Conservation (phyloP, 805 yeast genomes). For the Barnettozyma siamensis region DNA sequence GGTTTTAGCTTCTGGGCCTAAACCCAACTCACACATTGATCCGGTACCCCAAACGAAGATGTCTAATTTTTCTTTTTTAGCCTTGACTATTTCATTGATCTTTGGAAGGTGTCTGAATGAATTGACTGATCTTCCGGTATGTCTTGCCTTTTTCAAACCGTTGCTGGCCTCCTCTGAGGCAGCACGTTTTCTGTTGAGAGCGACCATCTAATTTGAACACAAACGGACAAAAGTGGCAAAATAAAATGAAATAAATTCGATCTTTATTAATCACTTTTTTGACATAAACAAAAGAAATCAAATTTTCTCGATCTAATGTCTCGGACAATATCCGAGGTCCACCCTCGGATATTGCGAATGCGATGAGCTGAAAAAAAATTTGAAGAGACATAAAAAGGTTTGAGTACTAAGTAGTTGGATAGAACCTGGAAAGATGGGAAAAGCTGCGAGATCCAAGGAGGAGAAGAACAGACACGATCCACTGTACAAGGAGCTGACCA, state of each 20-base stretch:
- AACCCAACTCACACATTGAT: conserved; percentile 93
- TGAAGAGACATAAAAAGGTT: not conserved
- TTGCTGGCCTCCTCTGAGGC: conserved; percentile 15
- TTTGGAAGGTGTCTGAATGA: conserved; percentile 23
- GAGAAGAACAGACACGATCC: conserved; percentile 74
- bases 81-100: conserved; percentile 23
- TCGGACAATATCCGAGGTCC: too few relatives aligned
- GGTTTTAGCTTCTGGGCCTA: conserved; percentile 91
- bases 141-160: conserved; percentile 19
- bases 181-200: conserved; percentile 22
- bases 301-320: conserved; percentile 3
- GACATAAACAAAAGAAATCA: conserved; percentile 2
- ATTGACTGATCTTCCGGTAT: conserved; percentile 26
- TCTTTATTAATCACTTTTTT: too few relatives aligned
- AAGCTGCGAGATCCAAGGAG: conserved; percentile 44
- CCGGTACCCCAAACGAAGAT: conserved; percentile 96
- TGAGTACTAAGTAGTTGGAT: too few relatives aligned
- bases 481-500: conserved; percentile 68
- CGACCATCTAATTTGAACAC: too few relatives aligned
- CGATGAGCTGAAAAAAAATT: not conserved
- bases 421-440: conserved; percentile 48
- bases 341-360: too few relatives aligned
- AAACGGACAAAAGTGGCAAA: too few relatives aligned
- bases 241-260: too few relatives aligned
- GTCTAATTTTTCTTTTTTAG: conserved; percentile 42